A percentile compares a stretch with the other conserved stretches of the same genome.
These are phyloP conservation scores for Parachaetomium inaequale DNA, from an alignment of 495 filamentous ascomycete species.

Conservation along the genomic window DNA sequence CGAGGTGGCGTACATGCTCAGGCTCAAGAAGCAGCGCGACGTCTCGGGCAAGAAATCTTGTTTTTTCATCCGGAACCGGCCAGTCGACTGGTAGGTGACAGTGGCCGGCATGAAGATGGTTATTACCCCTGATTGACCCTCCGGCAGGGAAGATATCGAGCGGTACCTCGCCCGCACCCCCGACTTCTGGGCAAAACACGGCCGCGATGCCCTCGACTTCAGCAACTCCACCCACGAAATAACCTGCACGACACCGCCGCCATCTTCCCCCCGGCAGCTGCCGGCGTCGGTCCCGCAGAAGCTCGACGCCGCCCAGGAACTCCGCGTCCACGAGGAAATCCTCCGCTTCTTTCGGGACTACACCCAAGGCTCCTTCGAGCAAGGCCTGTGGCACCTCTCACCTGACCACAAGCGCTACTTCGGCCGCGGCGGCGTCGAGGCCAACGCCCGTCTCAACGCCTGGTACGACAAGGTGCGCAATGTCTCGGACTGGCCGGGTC, in stretches of 20 bases:
- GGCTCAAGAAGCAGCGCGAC: constrained; percentile 34
- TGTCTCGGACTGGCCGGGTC: constrained; percentile 16
- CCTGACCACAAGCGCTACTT: constrained; percentile 13
- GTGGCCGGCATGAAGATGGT: not conserved
- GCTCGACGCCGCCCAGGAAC: constrained; percentile 28
- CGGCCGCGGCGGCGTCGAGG: constrained; percentile 17
- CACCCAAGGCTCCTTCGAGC: constrained; percentile 31
- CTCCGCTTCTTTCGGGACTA: constrained; percentile 34
- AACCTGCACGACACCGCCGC: constrained; percentile 36
- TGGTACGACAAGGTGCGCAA: constrained; percentile 22
- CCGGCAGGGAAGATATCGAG: constrained; percentile 29
- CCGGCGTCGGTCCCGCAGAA: constrained; percentile 24
- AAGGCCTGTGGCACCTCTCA: constrained; percentile 28
- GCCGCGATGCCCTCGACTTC: constrained; percentile 26
- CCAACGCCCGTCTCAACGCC: constrained; percentile 14
- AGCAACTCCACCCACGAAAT: constrained; percentile 28
- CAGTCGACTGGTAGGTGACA: constrained; percentile 25
- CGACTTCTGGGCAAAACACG: constrained; percentile 23
- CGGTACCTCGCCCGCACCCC: constrained; percentile 34
- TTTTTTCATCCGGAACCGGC: constrained; percentile 34
- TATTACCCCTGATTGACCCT: not conserved
- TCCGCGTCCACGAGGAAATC: constrained; percentile 32
- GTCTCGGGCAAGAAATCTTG: constrained; percentile 31
- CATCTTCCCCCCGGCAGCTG: constrained; percentile 18
- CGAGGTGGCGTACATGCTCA: constrained; percentile 38